Evolutionary conservation across 1,284 basidiomycete species (phyloP), one percentile per base, ranked within the genome.

Genomic region (Chalciporus sp.): DNA sequence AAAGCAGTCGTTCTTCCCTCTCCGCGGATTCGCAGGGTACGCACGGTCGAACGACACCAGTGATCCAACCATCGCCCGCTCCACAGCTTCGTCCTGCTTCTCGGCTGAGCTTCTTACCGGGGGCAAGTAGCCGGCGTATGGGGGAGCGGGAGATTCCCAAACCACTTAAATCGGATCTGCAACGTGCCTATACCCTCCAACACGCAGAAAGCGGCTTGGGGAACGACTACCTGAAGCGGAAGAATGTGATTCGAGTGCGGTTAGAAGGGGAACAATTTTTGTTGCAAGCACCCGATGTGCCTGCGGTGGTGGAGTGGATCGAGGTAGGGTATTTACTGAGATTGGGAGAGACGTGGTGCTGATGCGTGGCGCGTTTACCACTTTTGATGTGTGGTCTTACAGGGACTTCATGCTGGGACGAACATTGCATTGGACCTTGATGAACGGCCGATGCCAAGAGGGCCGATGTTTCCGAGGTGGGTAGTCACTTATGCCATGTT

Each of bases 181-280:
- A 89, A 31, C 76, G 74, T 29, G 68, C 73, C 49, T 99, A 98
- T 72, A 87, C 93, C 26, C 76, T 99, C 63, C 94, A 98, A 69
- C 74, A 89, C 55, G 94, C 94, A 16, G 95, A 98, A 76, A 91
- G 88, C 56, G 96, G 96, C 20, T 73, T 98, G 14, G 97, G 94
- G 19, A 95, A 93, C 50, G 96, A 99, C 73, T 99, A 99, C 72
- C 59, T 87, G 63, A 99, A 99, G 80, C 81, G 94, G 58, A 90
- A 87, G 74, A 93, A 98, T 71, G 95, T 98, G 37, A 94, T 99
- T n/a, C 82, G 96, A 26, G 85, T 98, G 31, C 77, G 97, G 53
- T 79, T 94, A 62, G 94, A 96, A 69, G 95, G 95, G 12, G 93
- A 99, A 76, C 96, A 99, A 76, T 99, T 99, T 72, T 76, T 99